Evolutionary conservation across 2,329 filamentous ascomycete species (phyloP).

Genomic region (Fusarium austroafricanum): DNA sequence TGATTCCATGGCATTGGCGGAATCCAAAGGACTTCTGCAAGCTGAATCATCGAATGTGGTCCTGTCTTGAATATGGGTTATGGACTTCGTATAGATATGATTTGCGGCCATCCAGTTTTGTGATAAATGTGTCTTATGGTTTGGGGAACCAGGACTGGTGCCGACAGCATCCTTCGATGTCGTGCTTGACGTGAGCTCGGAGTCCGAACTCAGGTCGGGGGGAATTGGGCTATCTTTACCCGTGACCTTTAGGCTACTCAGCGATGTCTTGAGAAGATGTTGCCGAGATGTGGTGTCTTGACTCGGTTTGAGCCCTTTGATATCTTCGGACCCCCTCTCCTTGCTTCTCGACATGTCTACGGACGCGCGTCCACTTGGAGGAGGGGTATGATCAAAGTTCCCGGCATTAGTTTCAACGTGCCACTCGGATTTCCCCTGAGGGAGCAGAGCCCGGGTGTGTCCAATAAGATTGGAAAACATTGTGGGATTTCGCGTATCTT

Average conservation of each 20-base stretch:
- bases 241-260: constrained; percentile 27
- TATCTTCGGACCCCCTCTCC: constrained; percentile 2
- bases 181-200: neutral
- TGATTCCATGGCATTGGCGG: neutral
- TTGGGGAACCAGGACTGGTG: neutral
- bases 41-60: neutral
- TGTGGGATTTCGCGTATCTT: neutral
- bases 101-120: neutral
- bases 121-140: neutral
- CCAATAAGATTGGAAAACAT: constrained; percentile 44
- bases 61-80: neutral
- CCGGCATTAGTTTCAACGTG: constrained; percentile 36
- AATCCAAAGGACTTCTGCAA: neutral
- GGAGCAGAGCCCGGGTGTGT: constrained; percentile 38
- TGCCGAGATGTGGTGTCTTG: constrained; percentile 31
- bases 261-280: constrained; percentile 42
- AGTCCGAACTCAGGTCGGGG: constrained; percentile 30
- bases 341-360: constrained; percentile 37
- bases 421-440: constrained; percentile 26
- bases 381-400: constrained; percentile 51
- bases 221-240: constrained; percentile 38
- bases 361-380: constrained; percentile 48
- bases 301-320: constrained; percentile 4
- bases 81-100: neutral
- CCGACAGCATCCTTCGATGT: neutral